Conservation (phyloP, 1,139 yeast genomes). For the Sugiyamaella pinicola region DNA sequence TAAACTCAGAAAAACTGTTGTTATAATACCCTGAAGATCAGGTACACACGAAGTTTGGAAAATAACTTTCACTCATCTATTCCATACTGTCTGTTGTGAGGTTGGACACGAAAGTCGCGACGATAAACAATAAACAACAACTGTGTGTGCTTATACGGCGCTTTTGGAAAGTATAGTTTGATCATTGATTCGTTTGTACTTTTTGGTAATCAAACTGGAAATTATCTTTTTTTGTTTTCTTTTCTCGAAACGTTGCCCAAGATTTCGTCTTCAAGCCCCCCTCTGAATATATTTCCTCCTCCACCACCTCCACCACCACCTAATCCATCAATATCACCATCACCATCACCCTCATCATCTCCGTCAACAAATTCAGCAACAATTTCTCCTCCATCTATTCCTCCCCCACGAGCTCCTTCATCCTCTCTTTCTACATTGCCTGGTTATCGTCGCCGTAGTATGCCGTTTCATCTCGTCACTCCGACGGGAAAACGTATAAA, state of each 20-base stretch:
- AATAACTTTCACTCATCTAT: background rate
- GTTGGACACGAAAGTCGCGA: background rate
- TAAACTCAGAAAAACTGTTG: slow-evolving; percentile 8
- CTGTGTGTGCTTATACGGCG: no score
- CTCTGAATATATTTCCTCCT: background rate
- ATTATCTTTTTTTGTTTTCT: no score
- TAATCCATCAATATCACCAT: background rate
- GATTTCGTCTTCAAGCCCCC: background rate
- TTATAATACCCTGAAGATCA: slow-evolving; percentile 20
- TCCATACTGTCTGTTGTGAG: background rate
- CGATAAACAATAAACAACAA: no score
- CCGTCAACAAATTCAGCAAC: background rate
- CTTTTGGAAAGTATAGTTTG: no score
- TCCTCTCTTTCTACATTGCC: background rate
- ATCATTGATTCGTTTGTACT: no score
- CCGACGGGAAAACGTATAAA: slow-evolving; percentile 31
- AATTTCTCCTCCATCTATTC: background rate
- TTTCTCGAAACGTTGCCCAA: no score
- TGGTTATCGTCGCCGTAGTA: slow-evolving; percentile 10
- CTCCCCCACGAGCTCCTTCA: background rate
- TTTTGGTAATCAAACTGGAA: no score
- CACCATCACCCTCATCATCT: background rate
- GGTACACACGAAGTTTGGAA: slow-evolving; percentile 17
- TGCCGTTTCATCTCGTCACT: slow-evolving; percentile 34
- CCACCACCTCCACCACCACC: background rate